phyloP scores from a whole-genome alignment of 345 rosid species.

The Brassica nigra region DNA sequence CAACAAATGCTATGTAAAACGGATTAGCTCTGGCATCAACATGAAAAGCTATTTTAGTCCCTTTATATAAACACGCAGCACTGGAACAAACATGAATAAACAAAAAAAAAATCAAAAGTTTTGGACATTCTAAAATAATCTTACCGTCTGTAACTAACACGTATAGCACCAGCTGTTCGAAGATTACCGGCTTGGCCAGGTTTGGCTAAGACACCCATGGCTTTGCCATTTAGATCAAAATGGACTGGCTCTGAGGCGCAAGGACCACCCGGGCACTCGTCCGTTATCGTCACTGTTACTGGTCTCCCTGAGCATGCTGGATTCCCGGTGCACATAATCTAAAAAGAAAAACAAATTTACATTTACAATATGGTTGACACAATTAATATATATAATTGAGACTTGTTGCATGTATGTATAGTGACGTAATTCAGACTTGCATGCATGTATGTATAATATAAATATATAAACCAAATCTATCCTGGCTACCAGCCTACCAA shows the following conservation, averaged over 20 bases:
- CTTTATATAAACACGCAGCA: conserved; percentile 51
- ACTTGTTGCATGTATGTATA: not conserved
- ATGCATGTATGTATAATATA: not conserved
- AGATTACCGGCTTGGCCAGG: conserved; percentile 55
- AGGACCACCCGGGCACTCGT: conserved; percentile 66
- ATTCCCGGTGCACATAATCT: conserved; percentile 64
- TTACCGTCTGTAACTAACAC: conserved; percentile 50
- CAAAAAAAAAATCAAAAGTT: not conserved
- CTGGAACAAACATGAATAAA: conserved; percentile 32
- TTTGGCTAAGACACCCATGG: conserved; percentile 78
- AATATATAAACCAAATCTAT: not conserved
- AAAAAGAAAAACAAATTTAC: not conserved
- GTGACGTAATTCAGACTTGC: not conserved
- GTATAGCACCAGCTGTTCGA: conserved; percentile 58
- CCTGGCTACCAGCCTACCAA: not conserved
- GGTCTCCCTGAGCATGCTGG: conserved; percentile 66
- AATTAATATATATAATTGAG: not conserved
- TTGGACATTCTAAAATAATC: not conserved
- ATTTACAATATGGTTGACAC: not conserved
- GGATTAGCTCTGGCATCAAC: conserved; percentile 62
- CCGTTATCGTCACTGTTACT: conserved; percentile 62
- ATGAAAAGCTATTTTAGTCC: conserved; percentile 43
- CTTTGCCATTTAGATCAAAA: conserved; percentile 69
- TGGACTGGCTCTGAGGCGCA: conserved; percentile 53
- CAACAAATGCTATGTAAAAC: conserved; percentile 48